Conservation (phyloP, 2,329 filamentous ascomycete species). For the Colletotrichum truncatum region DNA sequence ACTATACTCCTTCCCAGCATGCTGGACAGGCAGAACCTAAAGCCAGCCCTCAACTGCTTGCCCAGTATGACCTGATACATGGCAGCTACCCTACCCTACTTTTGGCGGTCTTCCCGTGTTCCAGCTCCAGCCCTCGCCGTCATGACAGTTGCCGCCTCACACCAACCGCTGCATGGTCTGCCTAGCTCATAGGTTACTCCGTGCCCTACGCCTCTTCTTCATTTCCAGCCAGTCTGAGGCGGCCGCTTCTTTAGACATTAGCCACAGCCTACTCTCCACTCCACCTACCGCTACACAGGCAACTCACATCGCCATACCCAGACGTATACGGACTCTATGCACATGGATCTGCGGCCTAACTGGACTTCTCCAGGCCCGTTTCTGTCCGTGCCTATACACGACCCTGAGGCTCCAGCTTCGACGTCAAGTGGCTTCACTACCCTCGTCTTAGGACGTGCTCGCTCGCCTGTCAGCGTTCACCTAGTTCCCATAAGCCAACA, state of each 20-base stretch:
- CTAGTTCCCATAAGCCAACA: neutral
- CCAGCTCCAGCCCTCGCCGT: constrained; percentile 17
- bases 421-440: neutral
- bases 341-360: neutral
- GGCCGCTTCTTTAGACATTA: constrained; percentile 12
- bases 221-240: constrained; percentile 11
- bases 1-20: neutral
- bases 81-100: constrained; percentile 6
- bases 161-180: neutral
- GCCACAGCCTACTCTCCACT: constrained; percentile 15
- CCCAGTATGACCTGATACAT: neutral
- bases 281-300: neutral
- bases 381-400: constrained; percentile 4
- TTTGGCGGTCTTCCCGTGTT: constrained; percentile 5
- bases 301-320: neutral
- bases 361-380: neutral
- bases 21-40: constrained; percentile 15
- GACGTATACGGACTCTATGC: neutral
- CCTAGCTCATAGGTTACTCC: neutral
- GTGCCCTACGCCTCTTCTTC: neutral
- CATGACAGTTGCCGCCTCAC: constrained; percentile 19
- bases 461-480: neutral
- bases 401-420: neutral
- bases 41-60: neutral
- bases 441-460: neutral